These are phyloP conservation scores for Blastocystis sp. DNA, from an alignment of 352 stramenopile species.

Conservation along the genomic window DNA sequence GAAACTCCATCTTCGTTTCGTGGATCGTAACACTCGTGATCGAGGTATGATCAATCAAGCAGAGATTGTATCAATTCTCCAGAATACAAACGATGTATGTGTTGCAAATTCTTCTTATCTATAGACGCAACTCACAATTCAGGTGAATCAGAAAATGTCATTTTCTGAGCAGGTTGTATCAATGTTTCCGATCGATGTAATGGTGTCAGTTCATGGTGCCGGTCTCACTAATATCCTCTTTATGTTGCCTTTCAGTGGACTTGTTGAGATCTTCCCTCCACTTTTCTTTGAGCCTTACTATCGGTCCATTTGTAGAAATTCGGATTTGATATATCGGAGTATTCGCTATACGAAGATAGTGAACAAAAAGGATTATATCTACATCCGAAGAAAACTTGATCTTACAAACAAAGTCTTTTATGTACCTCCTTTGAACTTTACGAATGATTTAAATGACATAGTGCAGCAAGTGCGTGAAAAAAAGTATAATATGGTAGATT, in stretches of 20 bases:
- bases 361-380: slow-evolving; percentile 20
- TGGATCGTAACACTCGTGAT: slow-evolving; percentile 12
- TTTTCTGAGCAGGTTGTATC: slow-evolving; percentile 59
- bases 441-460: neutral
- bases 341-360: slow-evolving; percentile 24
- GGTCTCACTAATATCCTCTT: slow-evolving; percentile 33
- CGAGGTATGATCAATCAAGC: slow-evolving; percentile 57
- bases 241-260: slow-evolving; percentile 39
- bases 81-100: neutral
- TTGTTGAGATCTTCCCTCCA: slow-evolving; percentile 49
- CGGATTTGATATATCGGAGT: slow-evolving; percentile 30
- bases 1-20: slow-evolving; percentile 20
- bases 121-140: slow-evolving; percentile 43
- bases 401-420: slow-evolving; percentile 65
- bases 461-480: slow-evolving; percentile 33
- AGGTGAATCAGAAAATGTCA: slow-evolving; percentile 60
- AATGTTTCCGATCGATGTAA: slow-evolving; percentile 51
- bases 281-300: slow-evolving; percentile 48
- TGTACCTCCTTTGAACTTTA: slow-evolving; percentile 5
- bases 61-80: slow-evolving; percentile 9
- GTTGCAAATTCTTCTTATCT: neutral
- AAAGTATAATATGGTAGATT: slow-evolving; percentile 31
- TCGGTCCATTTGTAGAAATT: neutral
- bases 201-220: slow-evolving; percentile 43
- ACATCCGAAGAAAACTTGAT: neutral